Percentiles rank a stretch among this genome's conserved stretches.
These are phyloP conservation scores for Solanum pennellii DNA, from an alignment of 257 asterid species.

Conservation along the genomic window DNA sequence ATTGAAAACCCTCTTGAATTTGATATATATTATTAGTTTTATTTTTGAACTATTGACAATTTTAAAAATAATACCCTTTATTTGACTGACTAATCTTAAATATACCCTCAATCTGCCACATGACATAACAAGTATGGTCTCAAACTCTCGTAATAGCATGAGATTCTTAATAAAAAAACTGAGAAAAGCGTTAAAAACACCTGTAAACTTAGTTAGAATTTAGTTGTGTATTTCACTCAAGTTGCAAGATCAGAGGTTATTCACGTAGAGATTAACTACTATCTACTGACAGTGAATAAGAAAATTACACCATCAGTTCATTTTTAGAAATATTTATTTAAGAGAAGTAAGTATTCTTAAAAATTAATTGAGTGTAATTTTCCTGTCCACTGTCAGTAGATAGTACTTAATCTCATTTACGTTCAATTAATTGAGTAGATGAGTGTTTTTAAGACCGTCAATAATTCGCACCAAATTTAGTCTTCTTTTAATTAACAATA, in stretches of 20 bases:
- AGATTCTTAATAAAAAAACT: too few species aligned
- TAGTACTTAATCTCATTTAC: too few species aligned
- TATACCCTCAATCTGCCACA: background rate
- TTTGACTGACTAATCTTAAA: background rate
- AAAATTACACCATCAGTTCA: too few species aligned
- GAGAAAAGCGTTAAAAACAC: background rate
- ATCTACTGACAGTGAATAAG: too few species aligned
- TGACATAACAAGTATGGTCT: background rate
- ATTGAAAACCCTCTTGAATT: accelerated
- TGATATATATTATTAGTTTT: background rate
- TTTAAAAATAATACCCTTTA: accelerated
- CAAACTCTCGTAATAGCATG: background rate
- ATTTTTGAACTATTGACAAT: background rate
- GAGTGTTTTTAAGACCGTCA: accelerated
- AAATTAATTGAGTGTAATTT: too few species aligned
- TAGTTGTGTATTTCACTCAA: background rate
- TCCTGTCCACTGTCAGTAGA: too few species aligned
- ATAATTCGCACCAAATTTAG: accelerated
- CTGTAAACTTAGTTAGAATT: too few species aligned
- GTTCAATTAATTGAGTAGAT: too few species aligned
- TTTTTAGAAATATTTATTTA: too few species aligned
- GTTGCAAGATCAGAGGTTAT: background rate
- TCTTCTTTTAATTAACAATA: background rate
- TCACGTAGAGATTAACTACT: too few species aligned
- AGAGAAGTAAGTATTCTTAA: too few species aligned